These are phyloP conservation scores for Ogataea minuta DNA, from an alignment of 805 yeast species.

Conservation along the genomic window DNA sequence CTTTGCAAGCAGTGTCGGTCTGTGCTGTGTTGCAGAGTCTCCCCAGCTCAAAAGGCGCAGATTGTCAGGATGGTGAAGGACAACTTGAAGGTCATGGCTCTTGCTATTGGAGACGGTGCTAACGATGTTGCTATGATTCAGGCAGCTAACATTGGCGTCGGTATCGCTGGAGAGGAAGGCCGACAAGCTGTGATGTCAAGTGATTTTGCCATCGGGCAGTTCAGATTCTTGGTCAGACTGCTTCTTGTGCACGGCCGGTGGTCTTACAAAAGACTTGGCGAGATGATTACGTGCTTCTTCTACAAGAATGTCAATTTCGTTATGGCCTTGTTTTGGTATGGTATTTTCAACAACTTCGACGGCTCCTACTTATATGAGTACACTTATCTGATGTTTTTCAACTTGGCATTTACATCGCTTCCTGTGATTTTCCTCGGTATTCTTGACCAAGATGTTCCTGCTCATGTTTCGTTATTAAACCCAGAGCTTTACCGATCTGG, in stretches of 20 bases:
- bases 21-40: conserved; percentile 81
- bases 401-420: conserved; percentile 75
- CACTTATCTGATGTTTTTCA: conserved; percentile 75
- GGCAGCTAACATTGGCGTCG: conserved; percentile 81
- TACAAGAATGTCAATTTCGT: conserved; percentile 76
- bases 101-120: conserved; percentile 85
- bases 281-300: conserved; percentile 76
- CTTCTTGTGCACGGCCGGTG: conserved; percentile 80
- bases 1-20: conserved; percentile 74
- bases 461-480: conserved; percentile 58
- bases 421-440: conserved; percentile 74
- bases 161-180: conserved; percentile 87
- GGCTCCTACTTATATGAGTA: conserved; percentile 76
- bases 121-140: conserved; percentile 88
- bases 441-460: conserved; percentile 74
- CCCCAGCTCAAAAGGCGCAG: conserved; percentile 79
- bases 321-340: conserved; percentile 74
- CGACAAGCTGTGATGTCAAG: conserved; percentile 85
- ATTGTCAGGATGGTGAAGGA: conserved; percentile 67
- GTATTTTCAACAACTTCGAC: conserved; percentile 65
- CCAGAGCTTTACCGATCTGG: conserved; percentile 74
- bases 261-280: conserved; percentile 73
- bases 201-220: conserved; percentile 81
- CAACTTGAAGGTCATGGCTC: conserved; percentile 66
- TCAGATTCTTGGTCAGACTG: conserved; percentile 61